phyloP scores from a whole-genome alignment of 352 stramenopile genomes.

The Phytophthora ohioensis region DNA sequence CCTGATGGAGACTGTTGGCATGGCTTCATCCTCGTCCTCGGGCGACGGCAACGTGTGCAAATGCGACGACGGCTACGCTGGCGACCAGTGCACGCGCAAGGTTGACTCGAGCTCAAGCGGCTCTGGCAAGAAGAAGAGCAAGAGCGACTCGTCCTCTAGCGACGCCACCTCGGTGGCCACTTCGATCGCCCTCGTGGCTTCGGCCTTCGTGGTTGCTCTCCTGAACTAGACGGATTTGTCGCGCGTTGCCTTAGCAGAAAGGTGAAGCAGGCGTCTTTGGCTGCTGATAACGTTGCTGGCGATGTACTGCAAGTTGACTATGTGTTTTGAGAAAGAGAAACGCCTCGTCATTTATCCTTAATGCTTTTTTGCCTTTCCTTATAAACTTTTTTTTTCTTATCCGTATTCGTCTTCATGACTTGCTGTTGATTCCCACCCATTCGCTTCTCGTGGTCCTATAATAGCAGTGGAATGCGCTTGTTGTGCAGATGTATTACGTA shows the following conservation, averaged over 20 bases:
- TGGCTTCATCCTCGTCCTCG: conserved; percentile 38
- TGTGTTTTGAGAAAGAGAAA: conserved; percentile 26
- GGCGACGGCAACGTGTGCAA: conserved; percentile 50
- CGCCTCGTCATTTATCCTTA: conserved; percentile 29
- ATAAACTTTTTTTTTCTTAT: conserved; percentile 21
- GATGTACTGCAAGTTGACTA: conserved; percentile 24
- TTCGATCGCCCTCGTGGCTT: conserved; percentile 40
- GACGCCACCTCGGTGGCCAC: conserved; percentile 39
- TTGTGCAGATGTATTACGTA: too few relatives aligned
- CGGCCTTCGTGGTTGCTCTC: conserved; percentile 39
- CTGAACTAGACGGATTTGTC: conserved; percentile 51
- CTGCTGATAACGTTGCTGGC: not conserved
- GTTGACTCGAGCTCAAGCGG: conserved; percentile 41
- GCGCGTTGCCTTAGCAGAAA: conserved; percentile 20
- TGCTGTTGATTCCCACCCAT: too few relatives aligned
- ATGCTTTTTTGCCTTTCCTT: conserved; percentile 49
- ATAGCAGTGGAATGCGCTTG: too few relatives aligned
- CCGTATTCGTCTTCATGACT: not conserved
- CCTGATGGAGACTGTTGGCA: conserved; percentile 40
- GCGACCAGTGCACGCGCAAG: conserved; percentile 68
- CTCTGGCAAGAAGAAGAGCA: conserved; percentile 33
- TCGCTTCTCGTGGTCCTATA: too few relatives aligned
- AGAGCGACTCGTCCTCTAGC: conserved; percentile 34
- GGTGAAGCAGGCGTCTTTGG: conserved; percentile 15
- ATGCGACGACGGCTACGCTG: conserved; percentile 68